These are phyloP conservation scores for Rhizopogon roseolus DNA, from an alignment of 768 basidiomycete genomes.

Conservation along the genomic window DNA sequence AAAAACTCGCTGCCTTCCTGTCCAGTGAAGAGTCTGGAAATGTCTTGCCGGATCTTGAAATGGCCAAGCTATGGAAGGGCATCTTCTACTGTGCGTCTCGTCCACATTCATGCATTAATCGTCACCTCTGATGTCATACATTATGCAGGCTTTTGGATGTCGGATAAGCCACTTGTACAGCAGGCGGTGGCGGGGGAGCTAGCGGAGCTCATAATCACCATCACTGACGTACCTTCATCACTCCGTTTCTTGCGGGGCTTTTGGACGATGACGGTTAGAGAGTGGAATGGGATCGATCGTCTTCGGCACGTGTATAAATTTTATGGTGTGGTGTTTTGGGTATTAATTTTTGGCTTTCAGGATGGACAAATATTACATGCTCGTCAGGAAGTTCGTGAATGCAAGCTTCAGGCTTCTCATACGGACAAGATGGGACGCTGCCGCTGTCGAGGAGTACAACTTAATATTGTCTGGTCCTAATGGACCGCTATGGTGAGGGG, in stretches of 20 bases:
- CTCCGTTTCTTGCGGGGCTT: slow-evolving; percentile 82
- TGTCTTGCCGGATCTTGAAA: slow-evolving; percentile 64
- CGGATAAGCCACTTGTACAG: slow-evolving; percentile 95
- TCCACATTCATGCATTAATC: not conserved
- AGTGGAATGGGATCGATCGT: slow-evolving; percentile 92
- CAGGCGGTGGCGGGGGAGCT: slow-evolving; percentile 86
- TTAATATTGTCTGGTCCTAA: slow-evolving; percentile 57
- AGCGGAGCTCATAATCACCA: slow-evolving; percentile 73
- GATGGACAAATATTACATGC: slow-evolving; percentile 97
- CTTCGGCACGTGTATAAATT: slow-evolving; percentile 54
- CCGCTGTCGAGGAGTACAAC: slow-evolving; percentile 56
- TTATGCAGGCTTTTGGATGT: slow-evolving; percentile 94
- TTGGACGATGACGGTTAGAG: slow-evolving; percentile 85
- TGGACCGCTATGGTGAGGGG: slow-evolving; percentile 87
- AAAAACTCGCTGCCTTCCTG: slow-evolving; percentile 72
- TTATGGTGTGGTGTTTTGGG: not conserved
- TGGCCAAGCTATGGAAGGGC: slow-evolving; percentile 96
- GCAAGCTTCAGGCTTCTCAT: slow-evolving; percentile 80
- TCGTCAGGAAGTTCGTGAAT: slow-evolving; percentile 84
- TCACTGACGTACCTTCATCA: slow-evolving; percentile 51
- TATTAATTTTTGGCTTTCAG: slow-evolving; percentile 35
- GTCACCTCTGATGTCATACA: slow-evolving; percentile 1
- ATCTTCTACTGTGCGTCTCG: slow-evolving; percentile 82
- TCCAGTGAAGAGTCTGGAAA: slow-evolving; percentile 52
- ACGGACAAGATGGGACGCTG: slow-evolving; percentile 60